Evolutionary conservation across 495 filamentous ascomycete genomes (phyloP), one percentile per base, ranked within the genome.

Genomic region (Penicillium roqueforti): DNA sequence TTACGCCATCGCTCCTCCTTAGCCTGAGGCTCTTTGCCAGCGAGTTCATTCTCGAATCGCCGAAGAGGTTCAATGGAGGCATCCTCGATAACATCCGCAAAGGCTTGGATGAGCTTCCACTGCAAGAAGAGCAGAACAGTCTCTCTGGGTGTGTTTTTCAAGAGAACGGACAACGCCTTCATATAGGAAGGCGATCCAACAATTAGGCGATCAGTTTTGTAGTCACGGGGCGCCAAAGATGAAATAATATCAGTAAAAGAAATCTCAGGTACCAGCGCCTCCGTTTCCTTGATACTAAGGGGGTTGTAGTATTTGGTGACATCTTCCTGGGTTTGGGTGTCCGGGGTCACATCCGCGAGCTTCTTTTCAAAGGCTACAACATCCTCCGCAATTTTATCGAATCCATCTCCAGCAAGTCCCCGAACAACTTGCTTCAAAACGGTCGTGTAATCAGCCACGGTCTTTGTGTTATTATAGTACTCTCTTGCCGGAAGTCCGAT

Each of bases 1-100:
- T 81, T 87, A 58, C 84, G 78, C 86, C 86, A 89, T 50, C 86
- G 72, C 42, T 89, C 86, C 26, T 83, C 71, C 25, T 71, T 75
- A 1, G 85, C 80, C 47, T 87, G 70, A 1, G 84, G 81, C 48
- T 87, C 84, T 67, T 79, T 83, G 4, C 82, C 82, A 52, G 62
- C 68, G 11, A 84, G 63, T 28, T 73, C 68, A 58, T 84, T 87
- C 23, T 73, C 71, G 61, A 89, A 87, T 40, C 74, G 74, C 23
- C 61, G 72, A 25, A 84, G 78, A 20, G 86, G 83, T 45, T 77
- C 71, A 34, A 87, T 54, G 36, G 80, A 78, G 6, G 78, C 71
- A 47, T 83, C 78, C 56, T 88, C 81, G 47, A 88, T 72, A 40
- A 68, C 64, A 31, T 64, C 60, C 23, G 72, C 71, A 55, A 75